phyloP scores from a whole-genome alignment of 495 filamentous ascomycete genomes.

The Lepidopterella palustris region DNA sequence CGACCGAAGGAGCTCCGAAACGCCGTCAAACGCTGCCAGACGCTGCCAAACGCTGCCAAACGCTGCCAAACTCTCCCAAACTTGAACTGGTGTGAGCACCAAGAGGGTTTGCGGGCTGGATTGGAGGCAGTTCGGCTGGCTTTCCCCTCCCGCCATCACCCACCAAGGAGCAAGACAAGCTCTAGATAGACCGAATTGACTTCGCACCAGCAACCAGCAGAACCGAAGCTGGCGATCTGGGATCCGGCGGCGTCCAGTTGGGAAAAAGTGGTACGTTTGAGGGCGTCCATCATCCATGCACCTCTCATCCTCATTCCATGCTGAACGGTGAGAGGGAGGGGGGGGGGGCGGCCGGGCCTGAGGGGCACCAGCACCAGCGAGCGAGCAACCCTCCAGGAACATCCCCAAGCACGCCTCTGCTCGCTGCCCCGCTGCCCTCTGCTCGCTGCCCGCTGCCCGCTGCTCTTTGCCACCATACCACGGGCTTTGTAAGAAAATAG shows the following conservation, averaged over 20 bases:
- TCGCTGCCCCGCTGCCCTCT: too few relatives aligned
- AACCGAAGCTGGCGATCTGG: background rate
- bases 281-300: background rate
- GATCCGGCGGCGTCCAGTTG: background rate
- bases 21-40: background rate
- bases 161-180: background rate
- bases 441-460: background rate
- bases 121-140: too few relatives aligned
- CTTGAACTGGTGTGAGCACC: too few relatives aligned
- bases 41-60: background rate
- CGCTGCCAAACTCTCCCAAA: background rate
- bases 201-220: background rate
- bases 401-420: too few relatives aligned
- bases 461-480: background rate
- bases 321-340: background rate
- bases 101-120: too few relatives aligned
- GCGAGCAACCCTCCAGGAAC: background rate
- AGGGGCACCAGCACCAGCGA: background rate
- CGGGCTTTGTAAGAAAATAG: background rate
- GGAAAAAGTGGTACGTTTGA: background rate
- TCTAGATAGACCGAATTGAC: background rate
- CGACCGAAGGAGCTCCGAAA: slow-evolving; percentile 7
- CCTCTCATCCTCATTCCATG: background rate
- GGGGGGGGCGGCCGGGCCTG: too few relatives aligned
- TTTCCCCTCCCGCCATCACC: background rate